These are phyloP conservation scores for Pinus albicaulis DNA, from an alignment of 75 land plant species.

Conservation along the genomic window DNA sequence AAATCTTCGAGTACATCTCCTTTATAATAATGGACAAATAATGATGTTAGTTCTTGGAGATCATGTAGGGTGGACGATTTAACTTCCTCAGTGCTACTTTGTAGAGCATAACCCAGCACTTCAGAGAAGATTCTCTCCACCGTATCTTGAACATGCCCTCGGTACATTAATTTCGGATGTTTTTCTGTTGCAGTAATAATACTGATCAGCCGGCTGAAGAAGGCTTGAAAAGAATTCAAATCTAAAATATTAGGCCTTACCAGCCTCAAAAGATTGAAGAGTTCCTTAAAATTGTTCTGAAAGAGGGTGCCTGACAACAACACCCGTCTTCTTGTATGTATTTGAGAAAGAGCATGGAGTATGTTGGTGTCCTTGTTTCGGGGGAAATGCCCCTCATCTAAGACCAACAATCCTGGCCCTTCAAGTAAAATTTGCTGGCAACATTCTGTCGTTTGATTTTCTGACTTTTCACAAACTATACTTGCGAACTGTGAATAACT, in stretches of 20 bases:
- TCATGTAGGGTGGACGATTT: slow-evolving; percentile 49
- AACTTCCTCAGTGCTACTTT: slow-evolving; percentile 29
- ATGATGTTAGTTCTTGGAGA: slow-evolving; percentile 51
- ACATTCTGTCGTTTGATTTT: slow-evolving; percentile 18
- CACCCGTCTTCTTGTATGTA: slow-evolving; percentile 71
- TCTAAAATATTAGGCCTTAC: slow-evolving; percentile 61
- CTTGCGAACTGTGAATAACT: slow-evolving; percentile 77
- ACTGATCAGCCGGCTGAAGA: slow-evolving; percentile 32
- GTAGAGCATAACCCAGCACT: slow-evolving; percentile 47
- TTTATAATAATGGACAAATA: slow-evolving; percentile 67
- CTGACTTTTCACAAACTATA: slow-evolving; percentile 30
- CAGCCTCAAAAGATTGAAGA: slow-evolving; percentile 63
- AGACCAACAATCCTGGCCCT: slow-evolving; percentile 68
- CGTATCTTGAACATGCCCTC: slow-evolving; percentile 19
- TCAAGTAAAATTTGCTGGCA: slow-evolving; percentile 56
- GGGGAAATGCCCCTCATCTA: slow-evolving; percentile 92
- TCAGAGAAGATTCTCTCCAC: slow-evolving; percentile 41
- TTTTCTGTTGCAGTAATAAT: slow-evolving; percentile 26
- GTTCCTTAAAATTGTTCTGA: slow-evolving; percentile 80
- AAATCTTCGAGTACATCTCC: slow-evolving; percentile 70
- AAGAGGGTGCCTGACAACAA: slow-evolving; percentile 79
- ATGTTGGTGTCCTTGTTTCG: slow-evolving; percentile 73
- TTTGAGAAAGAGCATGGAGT: slow-evolving; percentile 59
- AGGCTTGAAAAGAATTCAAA: slow-evolving; percentile 25
- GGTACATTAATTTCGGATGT: slow-evolving; percentile 3